Evolutionary conservation across 2,329 filamentous ascomycete genomes (phyloP), one percentile per base, ranked within the genome.

Genomic region (Pseudogymnoascus sp.): DNA sequence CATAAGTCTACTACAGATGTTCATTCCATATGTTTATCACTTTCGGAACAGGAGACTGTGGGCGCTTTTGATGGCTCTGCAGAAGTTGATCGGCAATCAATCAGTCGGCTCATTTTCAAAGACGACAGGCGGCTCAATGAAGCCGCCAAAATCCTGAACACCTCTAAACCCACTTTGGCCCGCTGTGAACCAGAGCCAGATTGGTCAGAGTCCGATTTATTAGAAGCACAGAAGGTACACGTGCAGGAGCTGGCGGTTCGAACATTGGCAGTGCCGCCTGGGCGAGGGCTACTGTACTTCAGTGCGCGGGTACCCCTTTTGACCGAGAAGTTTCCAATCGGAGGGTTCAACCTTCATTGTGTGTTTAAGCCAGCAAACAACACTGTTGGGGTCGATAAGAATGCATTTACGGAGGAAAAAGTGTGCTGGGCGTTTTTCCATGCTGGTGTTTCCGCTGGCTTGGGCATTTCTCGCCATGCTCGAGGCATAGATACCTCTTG

Each of bases 391-490:
- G 91, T 94, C 5, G 94, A 99, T 69, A 90, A 92, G 67, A 79
- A 81, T 5, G 78, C 87, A 2, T 95, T 95, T 68, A 92, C 89
- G 0, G 94, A 99, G 74, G 94, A 99, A 67, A 97, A 95, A 72
- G 90, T 96, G 38, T 92, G 90, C 69, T 99, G 94, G 94, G 92
- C 92, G 0, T 99, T 96, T 74, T 99, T 99, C 74, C 94, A 99
- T 71, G 90, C 95, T 61, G 94, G 94, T 5, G 92, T 95, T 28
- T 88, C 92, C n/a, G 90, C 89, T 21, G 94, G 94, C 2, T 76
- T 99, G 23, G 89, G 91, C 61, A 95, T 99, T 58, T 96, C 94
- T 5, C 87, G 86, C 10, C 82, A 90, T 60, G 92, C 92, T 3
- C 90, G 90, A 68, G 92, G 92, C 3, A 97, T 99, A 63, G 94